phyloP scores from a whole-genome alignment of 2,329 filamentous ascomycete genomes.

The Alternaria infectoria region DNA sequence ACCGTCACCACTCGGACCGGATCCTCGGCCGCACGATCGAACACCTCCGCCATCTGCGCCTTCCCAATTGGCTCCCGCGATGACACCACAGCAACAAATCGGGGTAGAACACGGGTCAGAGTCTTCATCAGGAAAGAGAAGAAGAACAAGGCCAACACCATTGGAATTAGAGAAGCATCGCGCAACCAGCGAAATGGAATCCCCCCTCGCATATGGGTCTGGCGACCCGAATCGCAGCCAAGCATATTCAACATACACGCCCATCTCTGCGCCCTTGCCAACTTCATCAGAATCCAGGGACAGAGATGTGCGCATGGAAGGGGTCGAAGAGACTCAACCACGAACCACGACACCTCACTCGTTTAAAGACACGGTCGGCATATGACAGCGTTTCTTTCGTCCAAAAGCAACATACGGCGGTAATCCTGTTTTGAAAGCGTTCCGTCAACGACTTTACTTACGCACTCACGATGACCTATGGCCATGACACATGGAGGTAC shows the following conservation, averaged over 20 bases:
- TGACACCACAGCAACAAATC: conserved; percentile 38
- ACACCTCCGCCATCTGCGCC: conserved; percentile 36
- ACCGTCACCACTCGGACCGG: conserved; percentile 27
- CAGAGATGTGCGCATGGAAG: conserved; percentile 46
- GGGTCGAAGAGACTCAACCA: conserved; percentile 46
- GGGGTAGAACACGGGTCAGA: conserved; percentile 38
- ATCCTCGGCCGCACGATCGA: conserved; percentile 32
- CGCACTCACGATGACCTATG: conserved; percentile 49
- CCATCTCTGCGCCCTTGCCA: conserved; percentile 45
- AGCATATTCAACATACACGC: conserved; percentile 44
- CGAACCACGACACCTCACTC: conserved; percentile 51
- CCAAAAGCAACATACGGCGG: conserved; percentile 47
- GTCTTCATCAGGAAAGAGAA: conserved; percentile 46
- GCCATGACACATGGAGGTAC: conserved; percentile 46
- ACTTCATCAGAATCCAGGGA: conserved; percentile 42
- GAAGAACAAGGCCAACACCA: conserved; percentile 39
- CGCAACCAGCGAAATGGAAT: conserved; percentile 37
- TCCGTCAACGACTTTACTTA: conserved; percentile 45
- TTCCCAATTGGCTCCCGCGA: conserved; percentile 23
- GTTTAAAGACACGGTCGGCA: conserved; percentile 53
- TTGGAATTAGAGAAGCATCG: conserved; percentile 42
- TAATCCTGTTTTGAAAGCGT: conserved; percentile 49
- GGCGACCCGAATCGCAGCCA: conserved; percentile 35
- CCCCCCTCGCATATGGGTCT: conserved; percentile 38
- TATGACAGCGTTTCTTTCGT: conserved; percentile 48